Conservation (phyloP, 768 basidiomycete genomes). For the Mycena rosella region DNA sequence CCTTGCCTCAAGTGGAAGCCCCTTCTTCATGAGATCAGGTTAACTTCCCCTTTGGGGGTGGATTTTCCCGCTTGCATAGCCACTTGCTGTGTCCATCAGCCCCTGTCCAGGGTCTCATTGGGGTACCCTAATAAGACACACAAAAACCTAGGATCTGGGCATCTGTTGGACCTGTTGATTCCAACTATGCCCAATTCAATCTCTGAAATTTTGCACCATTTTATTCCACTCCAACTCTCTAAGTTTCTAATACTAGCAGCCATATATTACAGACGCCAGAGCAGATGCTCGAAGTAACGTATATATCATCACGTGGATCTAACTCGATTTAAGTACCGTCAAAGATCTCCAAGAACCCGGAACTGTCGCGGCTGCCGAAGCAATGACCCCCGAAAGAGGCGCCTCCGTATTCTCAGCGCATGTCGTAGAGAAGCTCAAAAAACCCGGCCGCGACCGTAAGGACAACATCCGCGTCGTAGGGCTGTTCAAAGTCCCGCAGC, state of each 20-base stretch:
- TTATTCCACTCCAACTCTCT: slow-evolving; percentile 2
- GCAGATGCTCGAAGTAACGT: slow-evolving; percentile 20
- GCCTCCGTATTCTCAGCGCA: slow-evolving; percentile 14
- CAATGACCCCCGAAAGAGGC: slow-evolving; percentile 14
- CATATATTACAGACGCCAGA: slow-evolving; percentile 16
- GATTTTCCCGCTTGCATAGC: too few species aligned
- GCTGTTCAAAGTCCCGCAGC: slow-evolving; percentile 16
- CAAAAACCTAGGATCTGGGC: too few species aligned
- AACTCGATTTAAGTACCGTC: slow-evolving; percentile 8
- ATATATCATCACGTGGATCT: slow-evolving; percentile 6
- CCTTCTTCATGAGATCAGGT: too few species aligned
- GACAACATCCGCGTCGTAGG: slow-evolving; percentile 13
- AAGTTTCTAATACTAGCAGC: slow-evolving; percentile 11
- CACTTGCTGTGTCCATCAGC: too few species aligned
- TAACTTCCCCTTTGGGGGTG: too few species aligned
- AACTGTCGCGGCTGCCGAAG: slow-evolving; percentile 12
- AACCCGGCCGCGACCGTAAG: slow-evolving; percentile 13
- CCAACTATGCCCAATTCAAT: too few species aligned
- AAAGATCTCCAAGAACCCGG: slow-evolving; percentile 13
- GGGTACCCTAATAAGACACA: too few species aligned
- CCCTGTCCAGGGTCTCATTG: too few species aligned
- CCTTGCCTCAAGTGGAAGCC: too few species aligned
- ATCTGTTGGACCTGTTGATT: too few species aligned
- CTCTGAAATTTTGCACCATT: too few species aligned
- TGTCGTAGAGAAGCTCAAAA: slow-evolving; percentile 14